These are phyloP conservation scores for Beauveria medogensis DNA, from an alignment of 2,329 filamentous ascomycete species.

Conservation along the genomic window DNA sequence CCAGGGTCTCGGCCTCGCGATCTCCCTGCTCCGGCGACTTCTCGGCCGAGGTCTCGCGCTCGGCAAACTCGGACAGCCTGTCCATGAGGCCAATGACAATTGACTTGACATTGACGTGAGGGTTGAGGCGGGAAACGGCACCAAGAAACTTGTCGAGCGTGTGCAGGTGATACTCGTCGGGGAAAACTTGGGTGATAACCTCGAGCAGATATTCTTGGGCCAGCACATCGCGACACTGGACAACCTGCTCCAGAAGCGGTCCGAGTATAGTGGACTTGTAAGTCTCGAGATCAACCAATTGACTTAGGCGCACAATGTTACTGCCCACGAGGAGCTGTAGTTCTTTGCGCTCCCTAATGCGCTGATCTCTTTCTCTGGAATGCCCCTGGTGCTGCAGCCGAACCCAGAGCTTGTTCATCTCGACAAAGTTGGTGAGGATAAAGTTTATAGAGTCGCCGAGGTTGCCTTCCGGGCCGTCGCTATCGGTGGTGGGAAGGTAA, in stretches of 20 bases:
- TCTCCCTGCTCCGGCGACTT: constrained; percentile 64
- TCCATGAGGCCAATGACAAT: constrained; percentile 99
- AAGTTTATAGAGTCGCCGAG: constrained; percentile 97
- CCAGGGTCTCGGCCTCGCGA: constrained; percentile 76
- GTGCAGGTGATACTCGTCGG: constrained; percentile 95
- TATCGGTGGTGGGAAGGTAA: constrained; percentile 68
- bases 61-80: constrained; percentile 86
- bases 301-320: constrained; percentile 90
- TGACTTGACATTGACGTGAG: constrained; percentile 93
- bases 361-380: constrained; percentile 85
- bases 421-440: constrained; percentile 95
- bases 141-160: constrained; percentile 92
- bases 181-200: constrained; percentile 98
- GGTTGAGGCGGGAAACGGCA: constrained; percentile 86
- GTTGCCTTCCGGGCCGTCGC: constrained; percentile 91
- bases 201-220: constrained; percentile 96
- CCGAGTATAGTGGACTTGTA: constrained; percentile 88
- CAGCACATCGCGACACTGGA: constrained; percentile 92
- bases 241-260: constrained; percentile 89
- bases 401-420: constrained; percentile 99
- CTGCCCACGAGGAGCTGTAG: constrained; percentile 91
- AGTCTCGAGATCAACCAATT: constrained; percentile 87
- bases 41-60: constrained; percentile 70
- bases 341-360: constrained; percentile 91
- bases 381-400: constrained; percentile 95